Evolutionary conservation across 495 filamentous ascomycete genomes (phyloP), one percentile per base, ranked within the genome.

Genomic region (Pyrenopolyporus hunteri): DNA sequence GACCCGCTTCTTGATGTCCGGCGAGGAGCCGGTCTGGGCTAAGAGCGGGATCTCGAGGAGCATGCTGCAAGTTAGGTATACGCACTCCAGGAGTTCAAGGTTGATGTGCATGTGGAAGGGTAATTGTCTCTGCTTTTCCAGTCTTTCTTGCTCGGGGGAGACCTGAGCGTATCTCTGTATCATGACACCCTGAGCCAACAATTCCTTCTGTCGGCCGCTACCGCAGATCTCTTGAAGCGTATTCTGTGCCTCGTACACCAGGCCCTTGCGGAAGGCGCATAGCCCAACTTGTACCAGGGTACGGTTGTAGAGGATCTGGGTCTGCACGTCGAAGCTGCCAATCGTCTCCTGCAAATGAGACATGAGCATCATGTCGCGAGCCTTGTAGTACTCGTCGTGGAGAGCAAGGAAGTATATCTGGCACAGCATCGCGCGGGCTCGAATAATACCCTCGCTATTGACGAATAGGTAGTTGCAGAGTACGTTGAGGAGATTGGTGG

Each of bases 101-200:
- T 99, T 99, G 82, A 99, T 98, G 82, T 99, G 94, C 91, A 97
- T 96, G 79, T 99, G 94, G 85, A 99, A 99, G 36, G 94, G 94
- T 57, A 99, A 82, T 77, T 98, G 94, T 58, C 94, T 86, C 74
- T 98, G 94, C 62, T 92, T 87, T 75, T 99, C 94, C 19, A 98
- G 84, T 59, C 93, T 88, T 76, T 99, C 94, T 74, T 98, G 95
- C 78, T 99, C 94, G 4, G 94, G 95, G 13, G 91, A 91, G 53
- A 98, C 93, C 67, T 94, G 93, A 25, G 86, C 90, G 78, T 89
- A 99, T 33, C 94, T 85, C 79, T 98, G 95, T 62, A 98, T 93
- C 81, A 97, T 95, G 52, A 99, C 90, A 71, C 94, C 95, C 76
- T 99, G 94, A 29, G 94, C 94, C 19, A 99, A 84, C 43, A 99